Base-by-base conservation (phyloP, 1,284 basidiomycete genomes). In the Rhodofomes roseus region DNA sequence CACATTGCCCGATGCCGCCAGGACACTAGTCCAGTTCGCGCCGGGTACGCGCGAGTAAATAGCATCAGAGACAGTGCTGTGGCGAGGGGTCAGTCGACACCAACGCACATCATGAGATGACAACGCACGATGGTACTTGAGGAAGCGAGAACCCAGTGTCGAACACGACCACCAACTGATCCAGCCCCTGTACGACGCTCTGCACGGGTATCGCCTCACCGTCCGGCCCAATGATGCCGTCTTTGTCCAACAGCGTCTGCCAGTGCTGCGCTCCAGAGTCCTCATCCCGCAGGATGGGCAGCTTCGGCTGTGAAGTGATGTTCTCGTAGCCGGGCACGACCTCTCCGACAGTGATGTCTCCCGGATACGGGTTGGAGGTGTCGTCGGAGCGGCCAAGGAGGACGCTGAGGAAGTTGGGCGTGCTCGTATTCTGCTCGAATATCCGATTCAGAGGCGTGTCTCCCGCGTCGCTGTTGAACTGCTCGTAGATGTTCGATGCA, bases 101-200 rank as follows among this genome's bases (percentile, higher is more conserved):
- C n/a, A n/a, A n/a, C n/a, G 39, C 60, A 55, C 37, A 61, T n/a
- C 39, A 37, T 40, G 23, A 20, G 25, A 29, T 14, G 25, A 29
- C 22, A 25, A 50, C 77, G 51, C 68, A 85, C 83, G 73, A 68
- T 50, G 85, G 79, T 39, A 88, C 77, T 68, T 89, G 87, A 20
- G 86, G 81, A n/a, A 89, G 72, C 1, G 84, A 81, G 69, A 87
- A 90, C 0, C 88, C 88, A 2, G 84, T 82, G 66, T 90, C 87
- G 56, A 90, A 76, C n/a, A 89, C 75, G 20, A 80, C 82, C 1
- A 81, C 83, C 8, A 81, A 71, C 65, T 81, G 80, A 20, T 75
- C 73, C 6, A 77, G 74, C 31, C 76, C 68, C 48, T 76, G 71
- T 2, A 85, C 82, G 22, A 70, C 70, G 1, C 80, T 77, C 8